These are phyloP conservation scores for Neckera pumila DNA, from an alignment of 225 moss, liverwort and hornwort genomes.

Conservation along the genomic window DNA sequence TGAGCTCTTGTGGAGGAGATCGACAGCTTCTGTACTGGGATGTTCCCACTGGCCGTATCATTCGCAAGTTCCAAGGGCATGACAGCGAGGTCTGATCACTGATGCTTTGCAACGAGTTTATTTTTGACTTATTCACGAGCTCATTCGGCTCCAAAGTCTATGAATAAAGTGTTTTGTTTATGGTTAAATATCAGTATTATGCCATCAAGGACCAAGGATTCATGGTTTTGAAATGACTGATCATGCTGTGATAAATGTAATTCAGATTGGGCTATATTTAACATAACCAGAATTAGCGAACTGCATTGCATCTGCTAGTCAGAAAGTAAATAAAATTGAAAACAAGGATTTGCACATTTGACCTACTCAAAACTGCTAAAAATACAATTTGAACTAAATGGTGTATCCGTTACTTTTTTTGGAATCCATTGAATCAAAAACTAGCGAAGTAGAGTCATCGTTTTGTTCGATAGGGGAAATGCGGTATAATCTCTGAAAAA, in stretches of 20 bases:
- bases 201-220: neutral
- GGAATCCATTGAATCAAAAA: neutral
- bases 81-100: constrained; percentile 66
- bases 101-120: neutral
- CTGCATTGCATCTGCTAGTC: neutral
- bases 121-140: neutral
- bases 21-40: constrained; percentile 95
- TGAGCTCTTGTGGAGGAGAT: constrained; percentile 74
- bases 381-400: neutral
- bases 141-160: neutral
- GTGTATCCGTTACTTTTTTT: neutral
- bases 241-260: neutral
- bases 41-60: constrained; percentile 82
- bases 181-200: neutral
- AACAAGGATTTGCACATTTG: neutral
- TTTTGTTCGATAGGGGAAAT: neutral
- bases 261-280: neutral
- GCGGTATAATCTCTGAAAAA: neutral
- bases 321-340: neutral
- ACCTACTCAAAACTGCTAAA: neutral
- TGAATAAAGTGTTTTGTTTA: neutral
- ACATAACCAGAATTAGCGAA: neutral
- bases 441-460: neutral
- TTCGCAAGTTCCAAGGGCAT: constrained; percentile 94
- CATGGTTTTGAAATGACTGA: neutral